These are phyloP conservation scores for Strobilomyces confusus DNA, from an alignment of 768 basidiomycete species.

Conservation along the genomic window DNA sequence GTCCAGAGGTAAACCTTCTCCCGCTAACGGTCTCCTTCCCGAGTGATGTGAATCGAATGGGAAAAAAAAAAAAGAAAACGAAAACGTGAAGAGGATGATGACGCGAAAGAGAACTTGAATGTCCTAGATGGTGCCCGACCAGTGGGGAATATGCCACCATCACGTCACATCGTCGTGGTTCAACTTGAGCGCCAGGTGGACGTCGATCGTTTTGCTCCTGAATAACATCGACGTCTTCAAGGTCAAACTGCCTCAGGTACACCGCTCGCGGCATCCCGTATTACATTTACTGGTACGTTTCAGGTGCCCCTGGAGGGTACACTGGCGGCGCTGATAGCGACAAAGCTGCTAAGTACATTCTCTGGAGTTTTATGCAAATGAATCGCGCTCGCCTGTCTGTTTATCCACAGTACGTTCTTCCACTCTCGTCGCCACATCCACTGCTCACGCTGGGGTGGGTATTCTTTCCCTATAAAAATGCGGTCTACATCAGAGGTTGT, in stretches of 20 bases:
- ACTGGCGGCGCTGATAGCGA: slow-evolving; percentile 71
- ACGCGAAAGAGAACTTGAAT: too few species aligned
- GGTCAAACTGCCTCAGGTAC: slow-evolving; percentile 57
- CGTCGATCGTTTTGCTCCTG: slow-evolving; percentile 64
- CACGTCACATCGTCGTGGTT: slow-evolving; percentile 82
- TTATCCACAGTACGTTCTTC: slow-evolving; percentile 77
- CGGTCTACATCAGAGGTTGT: background rate
- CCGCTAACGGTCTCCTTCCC: too few species aligned
- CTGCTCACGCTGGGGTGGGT: slow-evolving; percentile 36
- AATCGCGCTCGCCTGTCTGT: slow-evolving; percentile 81
- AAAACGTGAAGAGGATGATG: too few species aligned
- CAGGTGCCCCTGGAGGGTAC: slow-evolving; percentile 68
- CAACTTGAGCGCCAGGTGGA: too few species aligned
- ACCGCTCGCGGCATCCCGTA: fast-evolving
- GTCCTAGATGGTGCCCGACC: too few species aligned
- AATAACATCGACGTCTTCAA: slow-evolving; percentile 80
- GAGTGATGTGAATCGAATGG: too few species aligned
- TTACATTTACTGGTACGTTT: background rate
- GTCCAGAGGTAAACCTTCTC: too few species aligned
- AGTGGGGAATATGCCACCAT: too few species aligned
- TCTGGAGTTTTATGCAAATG: slow-evolving; percentile 93
- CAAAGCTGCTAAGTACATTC: slow-evolving; percentile 90
- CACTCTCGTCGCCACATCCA: background rate
- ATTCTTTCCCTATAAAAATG: slow-evolving; percentile 59
- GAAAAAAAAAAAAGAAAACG: too few species aligned